Conservation (phyloP, 441 rosid species). For the Pelargonium australe region DNA sequence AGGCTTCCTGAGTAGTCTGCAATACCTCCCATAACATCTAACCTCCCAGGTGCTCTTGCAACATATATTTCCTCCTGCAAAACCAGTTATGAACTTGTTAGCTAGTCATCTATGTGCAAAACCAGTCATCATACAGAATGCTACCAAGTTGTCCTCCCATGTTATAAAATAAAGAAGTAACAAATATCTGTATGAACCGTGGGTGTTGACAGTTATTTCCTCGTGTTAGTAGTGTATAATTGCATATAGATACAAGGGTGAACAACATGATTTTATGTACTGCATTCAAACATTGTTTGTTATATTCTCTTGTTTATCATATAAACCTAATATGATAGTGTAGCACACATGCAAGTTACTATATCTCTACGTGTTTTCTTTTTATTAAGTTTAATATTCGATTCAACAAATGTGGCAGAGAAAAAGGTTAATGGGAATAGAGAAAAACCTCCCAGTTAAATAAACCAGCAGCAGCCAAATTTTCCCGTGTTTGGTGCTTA, state of each 20-base stretch:
- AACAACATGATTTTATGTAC: not conserved
- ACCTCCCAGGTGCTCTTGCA: constrained; percentile 96
- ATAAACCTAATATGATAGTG: not conserved
- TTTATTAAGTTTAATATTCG: not conserved
- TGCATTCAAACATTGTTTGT: not conserved
- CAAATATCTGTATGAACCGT: not conserved
- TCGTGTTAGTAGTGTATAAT: not conserved
- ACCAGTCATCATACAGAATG: not conserved
- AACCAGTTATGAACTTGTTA: constrained; percentile 14
- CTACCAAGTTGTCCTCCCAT: not conserved
- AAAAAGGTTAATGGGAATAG: not conserved
- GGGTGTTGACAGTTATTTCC: not conserved
- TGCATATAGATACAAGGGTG: not conserved
- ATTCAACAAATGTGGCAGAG: not conserved
- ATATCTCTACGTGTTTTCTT: not conserved
- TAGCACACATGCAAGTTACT: not conserved
- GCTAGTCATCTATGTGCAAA: not conserved
- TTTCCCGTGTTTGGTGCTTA: constrained; percentile 79
- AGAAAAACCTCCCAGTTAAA: constrained; percentile 89
- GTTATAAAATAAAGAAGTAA: not conserved
- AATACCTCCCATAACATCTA: constrained; percentile 99
- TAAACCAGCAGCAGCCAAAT: constrained; percentile 92
- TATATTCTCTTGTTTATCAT: not conserved
- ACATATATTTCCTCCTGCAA: constrained; percentile 87
- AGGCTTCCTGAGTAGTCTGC: constrained; percentile 99